Evolutionary conservation across 768 basidiomycete species (phyloP).

Genomic region (Hortiboletus campestris): DNA sequence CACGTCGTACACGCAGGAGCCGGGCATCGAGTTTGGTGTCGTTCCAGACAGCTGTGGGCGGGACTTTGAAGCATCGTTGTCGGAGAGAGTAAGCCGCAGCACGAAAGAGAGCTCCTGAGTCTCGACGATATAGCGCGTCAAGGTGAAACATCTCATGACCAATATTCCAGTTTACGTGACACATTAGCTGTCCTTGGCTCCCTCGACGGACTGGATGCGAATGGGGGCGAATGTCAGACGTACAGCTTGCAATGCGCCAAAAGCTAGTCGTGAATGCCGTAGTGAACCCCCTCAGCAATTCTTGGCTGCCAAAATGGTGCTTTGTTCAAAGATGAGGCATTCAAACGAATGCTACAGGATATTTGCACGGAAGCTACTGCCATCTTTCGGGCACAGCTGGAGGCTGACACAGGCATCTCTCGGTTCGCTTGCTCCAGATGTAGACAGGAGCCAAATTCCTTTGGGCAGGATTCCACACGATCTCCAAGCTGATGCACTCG

Average conservation of each 20-base stretch:
- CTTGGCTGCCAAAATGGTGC: slow-evolving; percentile 80
- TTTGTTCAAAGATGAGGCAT: slow-evolving; percentile 47
- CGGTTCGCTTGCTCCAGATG: slow-evolving; percentile 22
- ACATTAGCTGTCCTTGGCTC: slow-evolving; percentile 66
- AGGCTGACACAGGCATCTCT: slow-evolving; percentile 37
- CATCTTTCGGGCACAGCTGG: slow-evolving; percentile 54
- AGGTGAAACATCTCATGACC: slow-evolving; percentile 34
- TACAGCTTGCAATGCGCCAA: slow-evolving; percentile 70
- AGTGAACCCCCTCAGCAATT: slow-evolving; percentile 81
- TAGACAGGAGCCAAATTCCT: slow-evolving; percentile 24
- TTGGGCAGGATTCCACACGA: slow-evolving; percentile 44
- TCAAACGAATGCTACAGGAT: slow-evolving; percentile 43
- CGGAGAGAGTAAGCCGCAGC: slow-evolving; percentile 29
- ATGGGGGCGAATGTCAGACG: slow-evolving; percentile 63
- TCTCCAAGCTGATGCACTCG: slow-evolving; percentile 46
- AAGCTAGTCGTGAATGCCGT: slow-evolving; percentile 81
- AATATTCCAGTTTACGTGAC: slow-evolving; percentile 61
- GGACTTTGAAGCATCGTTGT: too few relatives aligned
- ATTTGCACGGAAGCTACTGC: slow-evolving; percentile 72
- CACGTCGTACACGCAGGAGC: slow-evolving; percentile 55
- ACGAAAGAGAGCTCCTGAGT: slow-evolving; percentile 43
- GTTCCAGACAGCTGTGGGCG: slow-evolving; percentile 61
- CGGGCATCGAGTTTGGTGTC: slow-evolving; percentile 37
- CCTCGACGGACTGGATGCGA: slow-evolving; percentile 51
- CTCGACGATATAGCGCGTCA: slow-evolving; percentile 52